Conservation (phyloP, 2,329 filamentous ascomycete genomes). For the Myriangium duriaei region DNA sequence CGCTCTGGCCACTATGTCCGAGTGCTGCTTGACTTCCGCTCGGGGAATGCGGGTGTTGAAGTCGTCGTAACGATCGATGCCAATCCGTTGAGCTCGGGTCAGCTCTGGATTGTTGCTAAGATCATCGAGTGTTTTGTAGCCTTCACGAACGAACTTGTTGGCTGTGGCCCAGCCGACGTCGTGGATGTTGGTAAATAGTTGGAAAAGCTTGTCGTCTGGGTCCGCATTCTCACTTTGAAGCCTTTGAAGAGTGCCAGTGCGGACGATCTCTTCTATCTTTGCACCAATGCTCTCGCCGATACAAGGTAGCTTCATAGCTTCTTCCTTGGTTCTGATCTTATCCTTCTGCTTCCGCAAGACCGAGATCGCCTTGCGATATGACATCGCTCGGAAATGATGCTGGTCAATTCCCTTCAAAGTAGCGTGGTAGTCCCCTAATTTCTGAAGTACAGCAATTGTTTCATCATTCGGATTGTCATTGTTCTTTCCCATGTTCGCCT, state of each 20-base stretch:
- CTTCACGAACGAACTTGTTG: conserved; percentile 62
- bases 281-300: conserved; percentile 62
- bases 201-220: conserved; percentile 50
- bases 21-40: conserved; percentile 59
- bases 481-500: conserved; percentile 36
- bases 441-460: conserved; percentile 64
- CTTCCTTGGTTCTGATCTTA: conserved; percentile 54
- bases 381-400: conserved; percentile 63
- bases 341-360: conserved; percentile 53
- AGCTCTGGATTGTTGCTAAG: conserved; percentile 50
- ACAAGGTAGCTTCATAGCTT: conserved; percentile 54
- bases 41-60: conserved; percentile 69
- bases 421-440: conserved; percentile 69
- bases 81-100: conserved; percentile 57
- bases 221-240: conserved; percentile 60
- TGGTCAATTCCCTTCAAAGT: conserved; percentile 59
- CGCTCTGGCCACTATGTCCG: conserved; percentile 46
- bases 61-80: conserved; percentile 68
- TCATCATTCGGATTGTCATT: conserved; percentile 54
- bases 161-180: conserved; percentile 62
- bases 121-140: conserved; percentile 63
- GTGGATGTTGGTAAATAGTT: conserved; percentile 66
- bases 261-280: conserved; percentile 83
- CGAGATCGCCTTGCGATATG: conserved; percentile 67
- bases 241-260: conserved; percentile 56